Percentiles rank a stretch among this genome's conserved stretches.
Conservation (phyloP, 2,329 filamentous ascomycete species). For the Aspergillus sp. region DNA sequence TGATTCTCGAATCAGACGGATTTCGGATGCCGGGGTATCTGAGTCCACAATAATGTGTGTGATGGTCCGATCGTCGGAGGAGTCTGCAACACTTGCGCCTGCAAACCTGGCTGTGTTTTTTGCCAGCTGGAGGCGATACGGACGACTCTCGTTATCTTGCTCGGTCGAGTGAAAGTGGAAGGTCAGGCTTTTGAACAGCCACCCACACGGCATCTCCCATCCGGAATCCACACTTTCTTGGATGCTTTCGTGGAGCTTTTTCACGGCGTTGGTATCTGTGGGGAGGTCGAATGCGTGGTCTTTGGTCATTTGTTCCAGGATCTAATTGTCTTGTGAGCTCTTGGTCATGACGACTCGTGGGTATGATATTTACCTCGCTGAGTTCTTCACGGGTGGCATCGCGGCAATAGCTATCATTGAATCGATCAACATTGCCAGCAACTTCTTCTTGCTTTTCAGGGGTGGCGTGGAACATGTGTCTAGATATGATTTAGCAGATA, state of each 20-base stretch:
- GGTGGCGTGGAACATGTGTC: constrained; percentile 71
- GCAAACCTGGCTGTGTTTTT: constrained; percentile 67
- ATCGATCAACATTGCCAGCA: constrained; percentile 67
- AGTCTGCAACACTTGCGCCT: constrained; percentile 58
- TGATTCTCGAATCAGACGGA: constrained; percentile 31
- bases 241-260: constrained; percentile 57
- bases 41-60: constrained; percentile 73
- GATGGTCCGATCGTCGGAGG: constrained; percentile 46
- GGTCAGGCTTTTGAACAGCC: constrained; percentile 50
- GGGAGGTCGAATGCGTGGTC: constrained; percentile 34
- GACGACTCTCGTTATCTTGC: constrained; percentile 4
- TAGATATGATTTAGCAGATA: constrained; percentile 21
- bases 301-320: constrained; percentile 45
- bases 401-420: constrained; percentile 78
- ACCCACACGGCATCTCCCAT: constrained; percentile 39
- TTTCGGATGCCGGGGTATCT: constrained; percentile 46
- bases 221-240: constrained; percentile 43
- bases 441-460: constrained; percentile 57
- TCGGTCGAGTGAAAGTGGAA: constrained; percentile 41
- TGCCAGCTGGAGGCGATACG: constrained; percentile 44
- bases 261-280: constrained; percentile 49
- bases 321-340: constrained; percentile 17
- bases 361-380: constrained; percentile 34
- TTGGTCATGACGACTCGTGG: neutral
- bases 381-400: constrained; percentile 68